Evolutionary conservation across 305 asterid species (phyloP).

Genomic region (Fraxinus greggii): DNA sequence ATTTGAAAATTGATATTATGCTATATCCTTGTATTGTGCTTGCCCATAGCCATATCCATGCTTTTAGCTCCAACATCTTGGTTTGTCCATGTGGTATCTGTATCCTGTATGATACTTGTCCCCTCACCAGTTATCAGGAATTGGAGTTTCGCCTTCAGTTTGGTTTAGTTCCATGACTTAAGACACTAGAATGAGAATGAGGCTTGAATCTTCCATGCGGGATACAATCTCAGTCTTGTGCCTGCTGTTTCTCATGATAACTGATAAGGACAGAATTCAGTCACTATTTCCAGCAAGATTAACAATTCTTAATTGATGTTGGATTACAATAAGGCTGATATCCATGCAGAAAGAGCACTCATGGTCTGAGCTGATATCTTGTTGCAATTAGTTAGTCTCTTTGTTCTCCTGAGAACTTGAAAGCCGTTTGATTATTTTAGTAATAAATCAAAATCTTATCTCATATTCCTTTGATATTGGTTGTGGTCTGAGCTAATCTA

Average conservation of each 20-base stretch:
- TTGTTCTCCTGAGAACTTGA: not conserved
- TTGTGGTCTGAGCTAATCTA: not conserved
- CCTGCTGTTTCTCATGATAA: not conserved
- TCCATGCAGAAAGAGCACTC: not conserved
- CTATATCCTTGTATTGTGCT: not conserved
- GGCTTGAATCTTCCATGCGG: not conserved
- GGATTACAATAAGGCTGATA: not conserved
- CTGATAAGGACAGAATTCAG: not conserved
- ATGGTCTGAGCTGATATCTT: not conserved
- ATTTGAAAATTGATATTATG: not conserved
- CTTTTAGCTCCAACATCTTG: not conserved
- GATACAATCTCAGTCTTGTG: not conserved
- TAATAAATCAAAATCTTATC: not conserved
- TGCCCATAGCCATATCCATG: not conserved
- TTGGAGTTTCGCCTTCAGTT: not conserved
- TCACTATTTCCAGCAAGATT: not conserved
- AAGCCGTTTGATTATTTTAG: not conserved
- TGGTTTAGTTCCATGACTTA: not conserved
- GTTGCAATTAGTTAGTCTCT: not conserved
- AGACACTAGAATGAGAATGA: not conserved
- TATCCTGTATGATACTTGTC: not conserved
- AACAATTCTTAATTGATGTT: not conserved
- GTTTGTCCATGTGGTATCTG: not conserved
- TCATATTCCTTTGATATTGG: not conserved
- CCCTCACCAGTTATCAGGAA: not conserved